Base-by-base conservation (phyloP, 148 eudicot genomes). In the Salicornia ramosissima region DNA sequence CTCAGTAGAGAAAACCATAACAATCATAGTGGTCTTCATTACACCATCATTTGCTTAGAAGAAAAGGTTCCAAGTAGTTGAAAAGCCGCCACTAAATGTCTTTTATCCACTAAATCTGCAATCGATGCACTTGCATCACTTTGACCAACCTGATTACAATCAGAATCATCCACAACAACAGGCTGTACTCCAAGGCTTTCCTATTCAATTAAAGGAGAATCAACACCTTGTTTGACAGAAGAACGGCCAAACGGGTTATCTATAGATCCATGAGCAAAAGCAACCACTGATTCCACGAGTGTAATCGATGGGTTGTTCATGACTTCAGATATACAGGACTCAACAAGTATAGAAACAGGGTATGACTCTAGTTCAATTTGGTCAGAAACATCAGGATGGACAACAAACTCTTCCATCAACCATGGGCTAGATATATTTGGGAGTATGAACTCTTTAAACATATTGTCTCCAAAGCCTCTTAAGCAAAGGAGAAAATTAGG, bases 341-440 rank as follows among this genome's bases (percentile, higher is more conserved):
- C 79, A 64, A 55, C 65, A 55, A 46, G 74, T 13, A 70, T 45
- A 55, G 65, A 19, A 19, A 47, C 64, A 40, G 74, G 70, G 74
- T 54, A 49, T 31, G 74, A 45, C 70, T 75, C 55, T 36, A 5
- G 53, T 64, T 64, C 54, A 12, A 64, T 42, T 25, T 72, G 69
- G 22, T 65, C 65, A 55, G 70, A 47, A 43, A 55, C 45, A 22
- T 58, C 15, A 31, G 39, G 71, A 70, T 39, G n/a, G 28, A 71
- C 39, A 31, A 49, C 65, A 57, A 65, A 71, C 47, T 71, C 75
- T 19, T 71, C 45, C 34, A n/a, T n/a, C 49, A 77, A 66, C 51
- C 61, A 71, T 18, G 76, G 76, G 70, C 63, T 8, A 19, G 43
- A 33, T 52, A 74, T 69, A 67, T 46, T 64, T 28, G 81, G 81